Evolutionary conservation across 805 yeast species (phyloP), one percentile per base, ranked within the genome.

Genomic region (Wickerhamomyces ciferrii): DNA sequence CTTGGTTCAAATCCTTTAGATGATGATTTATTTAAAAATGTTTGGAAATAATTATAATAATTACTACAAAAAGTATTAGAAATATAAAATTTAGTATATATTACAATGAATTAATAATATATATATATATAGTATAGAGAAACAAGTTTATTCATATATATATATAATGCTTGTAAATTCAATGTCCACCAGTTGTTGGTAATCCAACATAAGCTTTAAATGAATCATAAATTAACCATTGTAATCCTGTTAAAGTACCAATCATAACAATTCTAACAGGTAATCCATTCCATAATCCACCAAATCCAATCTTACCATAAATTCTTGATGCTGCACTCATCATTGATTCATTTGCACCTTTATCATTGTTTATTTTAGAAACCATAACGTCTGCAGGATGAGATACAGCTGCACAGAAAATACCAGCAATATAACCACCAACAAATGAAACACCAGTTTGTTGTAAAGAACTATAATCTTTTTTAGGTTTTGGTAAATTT

Each of bases 361-460:
- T 81, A 58, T 81, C 90, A 49, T 84, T 76, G 65, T 88, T 91
- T 60, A 94, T 81, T 76, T 90, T 87, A 42, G 96, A 87, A 23
- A 92, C 98, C 96, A 94, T 84, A 31, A 92, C 97, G 68, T 92
- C 99, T n/a, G 98, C 98, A 19, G 99, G 99, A 67, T 94, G 97
- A 24, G 97, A 91, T 17, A 91, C 94, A 44, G 86, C 71, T 8
- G 99, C 98, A 74, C 97, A 92, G 72, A 91, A 80, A 46, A 94
- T 83, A 83, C 98, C 99, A 11, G 98, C 99, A 62, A 92, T 79
- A 71, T 92, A 92, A 65, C 99, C 98, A 67, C 96, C 97, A 42
- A 83, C 72, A 72, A 92, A 94, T 21, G 96, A 88, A 37, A 94
- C 96, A 43, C 97, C 96, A 20, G 97, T 92, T 69, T 94, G 97